Evolutionary conservation across 225 moss, liverwort and hornwort genomes (phyloP).

Genomic region (Marchantia paleacea): DNA sequence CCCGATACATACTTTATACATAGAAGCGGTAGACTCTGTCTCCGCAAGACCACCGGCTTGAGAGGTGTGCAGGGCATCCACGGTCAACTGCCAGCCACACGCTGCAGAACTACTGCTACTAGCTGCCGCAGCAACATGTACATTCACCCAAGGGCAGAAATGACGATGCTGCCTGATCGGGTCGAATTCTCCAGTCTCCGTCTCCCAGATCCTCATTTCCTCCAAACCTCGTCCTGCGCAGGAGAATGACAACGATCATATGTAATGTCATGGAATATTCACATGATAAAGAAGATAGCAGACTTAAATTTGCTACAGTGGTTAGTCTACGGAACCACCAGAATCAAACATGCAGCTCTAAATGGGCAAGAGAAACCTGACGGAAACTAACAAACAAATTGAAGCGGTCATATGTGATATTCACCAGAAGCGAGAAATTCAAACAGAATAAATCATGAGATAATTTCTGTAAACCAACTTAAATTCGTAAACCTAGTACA

Average conservation of each 20-base stretch:
- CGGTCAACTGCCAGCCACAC: constrained; percentile 89
- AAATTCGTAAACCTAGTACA: background rate
- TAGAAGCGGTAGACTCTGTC: constrained; percentile 56
- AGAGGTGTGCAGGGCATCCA: constrained; percentile 68
- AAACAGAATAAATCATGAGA: background rate
- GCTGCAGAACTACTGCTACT: constrained; percentile 46
- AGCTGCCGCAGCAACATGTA: constrained; percentile 60
- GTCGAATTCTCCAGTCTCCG: constrained; percentile 66
- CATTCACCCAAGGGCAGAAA: constrained; percentile 98
- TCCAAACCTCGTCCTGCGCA: constrained; percentile 50
- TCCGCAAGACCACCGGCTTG: constrained; percentile 37
- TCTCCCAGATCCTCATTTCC: constrained; percentile 63
- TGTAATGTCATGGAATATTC: too few species aligned
- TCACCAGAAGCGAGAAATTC: background rate
- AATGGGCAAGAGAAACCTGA: background rate
- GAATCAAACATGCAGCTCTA: background rate
- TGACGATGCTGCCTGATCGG: constrained; percentile 97
- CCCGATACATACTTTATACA: constrained; percentile 49
- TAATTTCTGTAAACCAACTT: background rate
- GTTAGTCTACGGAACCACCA: background rate
- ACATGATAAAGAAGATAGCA: too few species aligned
- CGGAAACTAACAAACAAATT: background rate
- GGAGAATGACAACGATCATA: background rate
- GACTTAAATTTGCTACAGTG: background rate
- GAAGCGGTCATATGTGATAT: background rate